Base-by-base conservation (phyloP, 345 rosid species). In the Litchi chinensis region DNA sequence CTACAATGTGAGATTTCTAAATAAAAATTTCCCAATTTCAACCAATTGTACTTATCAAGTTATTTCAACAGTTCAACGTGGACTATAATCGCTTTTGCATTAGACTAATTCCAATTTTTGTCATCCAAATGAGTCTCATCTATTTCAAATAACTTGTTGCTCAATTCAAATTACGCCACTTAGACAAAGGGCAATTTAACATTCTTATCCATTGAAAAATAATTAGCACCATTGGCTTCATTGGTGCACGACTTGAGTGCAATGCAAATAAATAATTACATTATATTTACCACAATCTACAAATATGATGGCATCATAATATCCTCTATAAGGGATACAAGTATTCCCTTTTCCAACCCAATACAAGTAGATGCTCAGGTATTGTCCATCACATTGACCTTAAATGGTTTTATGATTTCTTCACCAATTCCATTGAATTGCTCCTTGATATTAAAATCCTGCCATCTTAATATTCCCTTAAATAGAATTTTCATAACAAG, bases 321-420 rank as follows among this genome's bases (percentile, higher is more conserved):
- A 65, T 76, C 89, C 88, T 6, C 89, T 77, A 0, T 0, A 18
- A 0, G 91, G 91, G 24, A 72, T 76, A 52, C 24, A 19, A 0
- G 88, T 81, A 12, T 89, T 84, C 73, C 91, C 89, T 77, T 78
- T 86, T 21, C 91, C 89, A 15, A 88, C 83, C 82, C 68, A 65
- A 28, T 65, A 65, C 68, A 65, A 65, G n/a, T n/a, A 3, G 68
- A 65, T 65, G 19, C 12, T 81, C 19, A 65, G 39, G 41, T 65
- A 65, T 65, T 65, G 40, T 65, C 43, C 28, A 41, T 65, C 43
- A 65, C 68, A 0, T 19, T 65, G 41, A 41, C 39, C 9, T 65
- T 26, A 75, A 22, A 81, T 73, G 11, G 41, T 57, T 10, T 71
- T 78, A 66, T 60, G 79, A 69, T 69, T 82, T 9, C 79, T 85